A percentile compares a stretch with the other conserved stretches of the same genome.
phyloP scores from a whole-genome alignment of 148 eudicot genomes.

The Arbutus unedo region DNA sequence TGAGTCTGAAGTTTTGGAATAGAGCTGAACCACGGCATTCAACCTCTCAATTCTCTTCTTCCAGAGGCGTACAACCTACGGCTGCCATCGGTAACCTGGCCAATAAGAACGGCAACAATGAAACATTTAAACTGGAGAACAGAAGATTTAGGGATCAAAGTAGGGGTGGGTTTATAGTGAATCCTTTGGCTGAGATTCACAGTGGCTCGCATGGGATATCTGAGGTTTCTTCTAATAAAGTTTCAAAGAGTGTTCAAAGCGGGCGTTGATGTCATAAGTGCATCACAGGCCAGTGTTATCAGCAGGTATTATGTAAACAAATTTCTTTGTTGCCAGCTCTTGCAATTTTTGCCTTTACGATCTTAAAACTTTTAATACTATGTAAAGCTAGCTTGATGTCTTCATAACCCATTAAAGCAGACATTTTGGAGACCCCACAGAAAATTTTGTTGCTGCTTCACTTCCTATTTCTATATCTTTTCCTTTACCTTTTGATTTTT shows the following conservation, averaged over 20 bases:
- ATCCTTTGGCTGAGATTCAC: conserved; percentile 77
- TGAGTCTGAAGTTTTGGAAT: conserved; percentile 80
- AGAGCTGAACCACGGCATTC: conserved; percentile 44
- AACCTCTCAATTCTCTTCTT: conserved; percentile 41
- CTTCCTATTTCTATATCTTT: too few species aligned
- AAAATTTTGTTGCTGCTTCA: too few species aligned
- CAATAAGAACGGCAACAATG: conserved; percentile 25
- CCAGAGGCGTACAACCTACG: conserved; percentile 27
- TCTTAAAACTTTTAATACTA: too few species aligned
- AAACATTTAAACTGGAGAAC: conserved; percentile 33
- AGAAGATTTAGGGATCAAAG: conserved; percentile 45
- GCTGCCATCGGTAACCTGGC: conserved; percentile 24
- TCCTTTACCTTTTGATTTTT: too few species aligned
- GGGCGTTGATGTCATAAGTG: conserved; percentile 1
- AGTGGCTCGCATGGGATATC: conserved; percentile 32
- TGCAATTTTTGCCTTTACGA: too few species aligned
- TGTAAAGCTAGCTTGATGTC: neutral
- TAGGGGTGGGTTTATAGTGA: conserved; percentile 58
- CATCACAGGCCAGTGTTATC: neutral
- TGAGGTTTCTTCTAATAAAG: conserved; percentile 27
- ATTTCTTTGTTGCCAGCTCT: too few species aligned
- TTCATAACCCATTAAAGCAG: neutral
- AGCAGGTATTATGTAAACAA: neutral
- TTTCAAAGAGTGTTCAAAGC: conserved; percentile 8
- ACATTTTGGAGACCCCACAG: neutral